These are phyloP conservation scores for Arctium lappa DNA, from an alignment of 129 eudicot genomes.

Conservation along the genomic window DNA sequence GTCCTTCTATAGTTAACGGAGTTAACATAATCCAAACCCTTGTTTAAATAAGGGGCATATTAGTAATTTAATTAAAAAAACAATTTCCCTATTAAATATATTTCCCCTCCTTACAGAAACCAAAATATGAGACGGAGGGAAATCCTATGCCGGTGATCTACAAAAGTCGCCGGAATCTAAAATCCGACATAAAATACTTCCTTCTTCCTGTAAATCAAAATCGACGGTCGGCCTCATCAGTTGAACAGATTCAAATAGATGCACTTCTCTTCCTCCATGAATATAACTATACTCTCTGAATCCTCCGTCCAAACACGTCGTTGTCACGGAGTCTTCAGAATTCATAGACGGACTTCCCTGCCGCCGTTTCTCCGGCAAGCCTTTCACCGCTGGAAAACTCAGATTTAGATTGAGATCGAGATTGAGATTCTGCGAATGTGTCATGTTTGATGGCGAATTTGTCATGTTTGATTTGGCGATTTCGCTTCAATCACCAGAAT, in stretches of 20 bases:
- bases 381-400: slow-evolving; percentile 12
- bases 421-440: slow-evolving; percentile 48
- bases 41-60: too few relatives aligned
- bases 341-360: slow-evolving; percentile 49
- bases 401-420: slow-evolving; percentile 48
- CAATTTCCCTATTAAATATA: too few relatives aligned
- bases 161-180: slow-evolving; percentile 45
- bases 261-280: slow-evolving; percentile 32
- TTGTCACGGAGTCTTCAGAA: slow-evolving; percentile 41
- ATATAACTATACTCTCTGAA: slow-evolving; percentile 20
- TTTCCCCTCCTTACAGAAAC: slow-evolving; percentile 47
- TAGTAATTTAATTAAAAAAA: too few relatives aligned
- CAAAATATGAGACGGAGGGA: slow-evolving; percentile 34
- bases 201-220: neutral
- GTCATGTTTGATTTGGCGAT: slow-evolving; percentile 88
- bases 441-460: slow-evolving; percentile 1
- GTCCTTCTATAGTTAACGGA: too few relatives aligned
- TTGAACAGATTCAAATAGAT: slow-evolving; percentile 61
- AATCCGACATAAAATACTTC: slow-evolving; percentile 19
- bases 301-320: slow-evolving; percentile 54
- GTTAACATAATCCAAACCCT: too few relatives aligned
- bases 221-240: slow-evolving; percentile 11
- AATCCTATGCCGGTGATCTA: slow-evolving; percentile 63
- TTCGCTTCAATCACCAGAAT: slow-evolving; percentile 80
- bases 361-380: slow-evolving; percentile 46